Evolutionary conservation across 2,329 filamentous ascomycete genomes (phyloP).

Genomic region (Teratosphaeria viscida): DNA sequence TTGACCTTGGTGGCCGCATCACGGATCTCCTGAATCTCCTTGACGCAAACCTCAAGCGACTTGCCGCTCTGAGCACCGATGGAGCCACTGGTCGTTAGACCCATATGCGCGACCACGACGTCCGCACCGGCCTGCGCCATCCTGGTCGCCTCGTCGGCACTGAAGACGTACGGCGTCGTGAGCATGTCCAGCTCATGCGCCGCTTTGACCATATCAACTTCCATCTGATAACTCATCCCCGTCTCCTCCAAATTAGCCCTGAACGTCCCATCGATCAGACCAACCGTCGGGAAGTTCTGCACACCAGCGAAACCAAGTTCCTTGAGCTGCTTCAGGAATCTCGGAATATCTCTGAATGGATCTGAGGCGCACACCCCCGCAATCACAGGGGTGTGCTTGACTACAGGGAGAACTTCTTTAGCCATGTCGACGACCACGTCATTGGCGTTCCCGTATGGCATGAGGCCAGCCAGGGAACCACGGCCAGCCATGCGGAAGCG

Average conservation of each 20-base stretch:
- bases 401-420: slow-evolving; percentile 54
- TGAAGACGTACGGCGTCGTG: slow-evolving; percentile 63
- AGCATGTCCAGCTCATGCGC: slow-evolving; percentile 51
- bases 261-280: slow-evolving; percentile 59
- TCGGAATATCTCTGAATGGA: slow-evolving; percentile 53
- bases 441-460: slow-evolving; percentile 63
- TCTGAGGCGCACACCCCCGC: slow-evolving; percentile 63
- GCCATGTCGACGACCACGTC: slow-evolving; percentile 62
- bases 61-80: slow-evolving; percentile 55
- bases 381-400: slow-evolving; percentile 53
- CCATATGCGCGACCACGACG: slow-evolving; percentile 58
- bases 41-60: slow-evolving; percentile 53
- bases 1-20: slow-evolving; percentile 49
- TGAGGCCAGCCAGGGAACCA: slow-evolving; percentile 57
- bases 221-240: slow-evolving; percentile 56
- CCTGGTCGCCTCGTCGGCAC: slow-evolving; percentile 46
- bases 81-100: slow-evolving; percentile 50
- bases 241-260: slow-evolving; percentile 60
- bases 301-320: slow-evolving; percentile 57
- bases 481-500: slow-evolving; percentile 63
- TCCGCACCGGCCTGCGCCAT: slow-evolving; percentile 59
- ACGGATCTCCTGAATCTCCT: slow-evolving; percentile 51
- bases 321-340: slow-evolving; percentile 50
- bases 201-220: slow-evolving; percentile 56
- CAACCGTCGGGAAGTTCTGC: slow-evolving; percentile 66